Conservation (phyloP, 768 basidiomycete species). For the Calocybe indica region DNA sequence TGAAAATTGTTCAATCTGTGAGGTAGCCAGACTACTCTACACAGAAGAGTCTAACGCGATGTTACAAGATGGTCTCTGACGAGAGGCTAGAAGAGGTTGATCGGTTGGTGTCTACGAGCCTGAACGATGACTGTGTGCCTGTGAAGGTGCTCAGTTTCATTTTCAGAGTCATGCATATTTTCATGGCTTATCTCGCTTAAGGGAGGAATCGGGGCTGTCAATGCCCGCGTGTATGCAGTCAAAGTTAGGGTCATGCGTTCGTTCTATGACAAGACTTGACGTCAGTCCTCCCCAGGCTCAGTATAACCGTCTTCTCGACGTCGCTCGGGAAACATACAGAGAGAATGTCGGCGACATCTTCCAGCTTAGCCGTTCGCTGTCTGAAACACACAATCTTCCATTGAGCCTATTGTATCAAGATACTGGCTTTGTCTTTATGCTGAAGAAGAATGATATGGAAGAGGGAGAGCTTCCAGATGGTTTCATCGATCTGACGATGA, state of each 20-base stretch:
- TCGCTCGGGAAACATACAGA: conserved; percentile 91
- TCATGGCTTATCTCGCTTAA: conserved; percentile 15
- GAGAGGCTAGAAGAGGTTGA: conserved; percentile 63
- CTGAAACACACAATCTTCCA: conserved; percentile 60
- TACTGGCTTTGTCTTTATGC: conserved; percentile 62
- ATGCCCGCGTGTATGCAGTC: conserved; percentile 85
- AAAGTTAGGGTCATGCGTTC: conserved; percentile 34
- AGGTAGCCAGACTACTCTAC: conserved; percentile 4
- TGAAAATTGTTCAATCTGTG: conserved; percentile 60
- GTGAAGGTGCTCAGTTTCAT: conserved; percentile 43
- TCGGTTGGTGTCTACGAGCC: conserved; percentile 44
- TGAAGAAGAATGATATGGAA: conserved; percentile 65
- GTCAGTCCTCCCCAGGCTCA: conserved; percentile 44
- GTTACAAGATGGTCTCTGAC: conserved; percentile 64
- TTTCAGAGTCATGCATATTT: neutral
- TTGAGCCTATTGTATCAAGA: conserved; percentile 67
- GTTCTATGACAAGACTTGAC: neutral
- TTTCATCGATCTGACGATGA: conserved; percentile 61
- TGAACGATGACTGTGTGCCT: conserved; percentile 67
- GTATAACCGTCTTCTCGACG: conserved; percentile 80
- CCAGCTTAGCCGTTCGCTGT: conserved; percentile 51
- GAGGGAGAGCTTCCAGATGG: conserved; percentile 61
- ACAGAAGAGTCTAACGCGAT: neutral
- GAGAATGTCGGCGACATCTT: conserved; percentile 91
- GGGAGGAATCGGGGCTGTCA: conserved; percentile 71